phyloP scores from a whole-genome alignment of 192 early-diverging fungal genomes.

The Entomortierella chlamydospora region DNA sequence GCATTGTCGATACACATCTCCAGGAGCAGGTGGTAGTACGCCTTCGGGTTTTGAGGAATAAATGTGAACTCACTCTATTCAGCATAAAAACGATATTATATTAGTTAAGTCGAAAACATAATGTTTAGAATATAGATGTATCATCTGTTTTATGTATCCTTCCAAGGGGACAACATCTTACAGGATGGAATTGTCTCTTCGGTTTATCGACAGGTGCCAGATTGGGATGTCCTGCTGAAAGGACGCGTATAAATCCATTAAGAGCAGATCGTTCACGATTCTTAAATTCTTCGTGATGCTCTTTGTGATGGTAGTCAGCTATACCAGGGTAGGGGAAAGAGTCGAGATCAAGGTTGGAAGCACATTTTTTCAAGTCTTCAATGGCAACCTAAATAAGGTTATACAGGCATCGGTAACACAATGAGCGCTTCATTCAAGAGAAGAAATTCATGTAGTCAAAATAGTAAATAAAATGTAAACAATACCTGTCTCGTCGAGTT shows the following conservation, averaged over 20 bases:
- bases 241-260: constrained; percentile 29
- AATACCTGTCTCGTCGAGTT: constrained; percentile 60
- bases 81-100: no score
- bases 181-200: constrained; percentile 34
- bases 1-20: constrained; percentile 74
- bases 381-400: constrained; percentile 49
- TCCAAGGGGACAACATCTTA: neutral
- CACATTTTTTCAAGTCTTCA: constrained; percentile 62
- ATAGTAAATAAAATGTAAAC: constrained; percentile 6
- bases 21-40: constrained; percentile 70
- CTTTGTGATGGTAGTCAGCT: constrained; percentile 66
- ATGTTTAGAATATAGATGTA: no score
- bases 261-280: constrained; percentile 42
- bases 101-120: no score
- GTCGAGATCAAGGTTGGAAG: constrained; percentile 56
- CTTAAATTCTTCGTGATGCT: constrained; percentile 64
- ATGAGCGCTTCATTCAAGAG: no score
- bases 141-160: no score
- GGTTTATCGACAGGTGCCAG: constrained; percentile 23
- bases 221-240: constrained; percentile 21
- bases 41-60: constrained; percentile 68
- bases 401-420: neutral
- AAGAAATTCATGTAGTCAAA: neutral
- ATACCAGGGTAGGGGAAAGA: constrained; percentile 62
- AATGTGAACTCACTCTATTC: constrained; percentile 58